A percentile compares a stretch with the other conserved stretches of the same genome.
These are phyloP conservation scores for Achaetomiella virescens DNA, from an alignment of 495 filamentous ascomycete species.

Conservation along the genomic window DNA sequence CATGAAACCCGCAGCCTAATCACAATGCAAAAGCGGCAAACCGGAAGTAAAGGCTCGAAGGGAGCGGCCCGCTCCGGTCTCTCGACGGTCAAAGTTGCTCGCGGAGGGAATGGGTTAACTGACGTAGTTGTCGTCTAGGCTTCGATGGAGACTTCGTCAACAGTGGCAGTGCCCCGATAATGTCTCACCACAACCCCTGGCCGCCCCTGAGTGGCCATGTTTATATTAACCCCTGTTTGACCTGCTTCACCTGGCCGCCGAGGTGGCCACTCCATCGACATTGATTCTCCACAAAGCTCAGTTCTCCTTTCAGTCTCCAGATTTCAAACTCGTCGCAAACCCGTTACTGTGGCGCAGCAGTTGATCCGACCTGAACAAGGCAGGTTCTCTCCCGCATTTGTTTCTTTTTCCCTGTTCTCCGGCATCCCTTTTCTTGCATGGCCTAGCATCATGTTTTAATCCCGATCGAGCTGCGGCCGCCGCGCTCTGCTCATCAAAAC, in stretches of 20 bases:
- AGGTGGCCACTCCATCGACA: conserved; percentile 9
- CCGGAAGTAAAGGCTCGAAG: background rate
- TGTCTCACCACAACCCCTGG: conserved; percentile 10
- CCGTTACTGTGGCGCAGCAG: background rate
- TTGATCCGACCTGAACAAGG: background rate
- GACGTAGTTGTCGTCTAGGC: background rate
- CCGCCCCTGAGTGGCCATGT: conserved; percentile 6
- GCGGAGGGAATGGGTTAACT: background rate
- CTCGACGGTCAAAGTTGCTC: background rate
- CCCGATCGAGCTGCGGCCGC: background rate
- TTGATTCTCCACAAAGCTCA: conserved; percentile 18
- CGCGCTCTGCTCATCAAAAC: background rate
- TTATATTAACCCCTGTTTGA: conserved; percentile 9
- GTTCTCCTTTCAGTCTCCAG: conserved; percentile 8
- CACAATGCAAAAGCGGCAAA: background rate
- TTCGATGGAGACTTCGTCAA: background rate
- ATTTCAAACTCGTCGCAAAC: conserved; percentile 21
- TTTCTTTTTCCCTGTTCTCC: background rate
- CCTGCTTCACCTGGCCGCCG: conserved; percentile 12
- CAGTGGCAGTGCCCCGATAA: conserved; percentile 11
- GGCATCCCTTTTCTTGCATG: background rate
- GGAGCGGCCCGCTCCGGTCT: conserved; percentile 27
- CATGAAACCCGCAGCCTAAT: background rate
- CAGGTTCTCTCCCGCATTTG: background rate
- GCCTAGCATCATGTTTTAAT: background rate